Percentiles rank a stretch among this genome's conserved stretches.
Evolutionary conservation across 768 basidiomycete genomes (phyloP).

Genomic region (Lentinula sp.): DNA sequence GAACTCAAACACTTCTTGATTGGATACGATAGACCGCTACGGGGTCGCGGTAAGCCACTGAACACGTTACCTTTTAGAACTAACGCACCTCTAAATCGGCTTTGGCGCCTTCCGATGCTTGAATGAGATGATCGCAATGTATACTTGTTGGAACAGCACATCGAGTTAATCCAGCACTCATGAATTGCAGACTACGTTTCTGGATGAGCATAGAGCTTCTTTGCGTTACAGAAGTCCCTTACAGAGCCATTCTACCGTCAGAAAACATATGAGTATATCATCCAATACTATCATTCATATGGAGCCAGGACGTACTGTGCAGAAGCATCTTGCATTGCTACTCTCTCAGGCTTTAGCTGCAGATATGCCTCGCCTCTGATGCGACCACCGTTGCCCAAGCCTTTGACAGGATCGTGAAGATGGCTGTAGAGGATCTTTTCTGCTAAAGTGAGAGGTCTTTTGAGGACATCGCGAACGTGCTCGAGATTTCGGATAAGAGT

Average conservation of each 20-base stretch:
- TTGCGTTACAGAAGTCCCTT: conserved; percentile 18
- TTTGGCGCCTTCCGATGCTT: conserved; percentile 85
- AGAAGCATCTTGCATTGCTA: conserved; percentile 96
- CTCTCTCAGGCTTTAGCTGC: conserved; percentile 85
- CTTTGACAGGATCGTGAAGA: conserved; percentile 71
- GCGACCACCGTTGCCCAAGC: conserved; percentile 54
- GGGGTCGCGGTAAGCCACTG: background rate
- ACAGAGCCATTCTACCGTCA: conserved; percentile 72
- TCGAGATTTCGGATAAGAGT: conserved; percentile 64
- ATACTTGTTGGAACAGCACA: conserved; percentile 89
- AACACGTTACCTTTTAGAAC: background rate
- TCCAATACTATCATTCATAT: background rate
- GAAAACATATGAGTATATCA: conserved; percentile 7
- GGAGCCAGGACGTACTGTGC: conserved; percentile 59
- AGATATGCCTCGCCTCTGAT: conserved; percentile 86
- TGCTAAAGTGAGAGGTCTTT: conserved; percentile 83
- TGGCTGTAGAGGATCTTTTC: conserved; percentile 98
- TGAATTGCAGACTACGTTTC: conserved; percentile 80
- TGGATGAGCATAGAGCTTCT: background rate
- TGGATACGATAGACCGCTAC: conserved; percentile 78
- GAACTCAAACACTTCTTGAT: conserved; percentile 97
- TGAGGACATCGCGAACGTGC: conserved; percentile 61
- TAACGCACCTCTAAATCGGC: conserved; percentile 68
- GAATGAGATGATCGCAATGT: conserved; percentile 97
- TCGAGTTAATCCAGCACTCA: conserved; percentile 85